A percentile compares a stretch with the other conserved stretches of the same genome.
Conservation (phyloP, 2,329 filamentous ascomycete genomes). For the Cordyceps fumosorosea region DNA sequence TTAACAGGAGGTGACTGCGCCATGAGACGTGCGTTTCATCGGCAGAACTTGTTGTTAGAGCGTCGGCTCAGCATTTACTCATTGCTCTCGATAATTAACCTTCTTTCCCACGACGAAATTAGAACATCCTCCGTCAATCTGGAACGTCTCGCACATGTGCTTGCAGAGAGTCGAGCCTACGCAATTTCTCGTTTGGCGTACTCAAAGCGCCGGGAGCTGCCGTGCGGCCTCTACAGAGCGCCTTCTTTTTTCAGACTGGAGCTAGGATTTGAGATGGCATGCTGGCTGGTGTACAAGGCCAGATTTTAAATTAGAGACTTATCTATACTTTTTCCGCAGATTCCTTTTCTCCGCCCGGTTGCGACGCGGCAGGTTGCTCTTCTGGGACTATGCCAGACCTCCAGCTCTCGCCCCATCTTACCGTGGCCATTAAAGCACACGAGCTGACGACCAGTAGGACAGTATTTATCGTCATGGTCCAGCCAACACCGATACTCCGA, state of each 20-base stretch:
- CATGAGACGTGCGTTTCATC: slow-evolving; percentile 5
- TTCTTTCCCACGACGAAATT: neutral
- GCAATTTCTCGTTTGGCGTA: neutral
- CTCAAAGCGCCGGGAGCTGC: neutral
- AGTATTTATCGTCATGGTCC: slow-evolving; percentile 64
- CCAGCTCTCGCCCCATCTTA: slow-evolving; percentile 36
- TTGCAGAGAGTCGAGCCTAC: neutral
- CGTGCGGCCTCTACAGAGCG: neutral
- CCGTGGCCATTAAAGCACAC: slow-evolving; percentile 29
- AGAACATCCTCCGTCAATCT: neutral
- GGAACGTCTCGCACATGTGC: neutral
- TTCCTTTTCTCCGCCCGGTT: neutral
- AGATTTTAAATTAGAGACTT: neutral
- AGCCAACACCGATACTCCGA: slow-evolving; percentile 69
- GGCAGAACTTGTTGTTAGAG: neutral
- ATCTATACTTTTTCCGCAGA: neutral
- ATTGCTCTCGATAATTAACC: neutral
- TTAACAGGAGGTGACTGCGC: neutral
- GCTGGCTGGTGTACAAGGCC: too few species aligned
- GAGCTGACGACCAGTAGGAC: slow-evolving; percentile 32
- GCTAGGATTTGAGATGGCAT: neutral
- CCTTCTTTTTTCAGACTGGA: neutral
- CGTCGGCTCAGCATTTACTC: neutral
- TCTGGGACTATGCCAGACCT: slow-evolving; percentile 27
- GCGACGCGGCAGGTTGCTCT: neutral